Base-by-base conservation (phyloP, 306 rosid species). In the Macrotyloma uniflorum region DNA sequence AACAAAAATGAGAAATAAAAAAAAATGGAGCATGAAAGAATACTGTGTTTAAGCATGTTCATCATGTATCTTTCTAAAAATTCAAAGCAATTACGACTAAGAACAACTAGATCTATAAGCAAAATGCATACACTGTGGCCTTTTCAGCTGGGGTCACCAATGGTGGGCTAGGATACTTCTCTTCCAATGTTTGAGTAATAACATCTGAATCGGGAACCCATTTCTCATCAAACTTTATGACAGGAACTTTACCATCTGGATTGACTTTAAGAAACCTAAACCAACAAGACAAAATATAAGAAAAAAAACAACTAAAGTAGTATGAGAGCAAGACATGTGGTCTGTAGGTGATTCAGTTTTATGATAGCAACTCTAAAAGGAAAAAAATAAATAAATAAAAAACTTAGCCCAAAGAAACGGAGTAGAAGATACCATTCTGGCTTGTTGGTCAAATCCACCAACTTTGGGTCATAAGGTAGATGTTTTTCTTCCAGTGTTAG, bases 181-280 rank as follows among this genome's bases (percentile, higher is more conserved):
- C 91, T 85, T 93, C 99, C 76, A 95, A 72, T 50, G 84, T 64
- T 81, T 93, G 91, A 7, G 96, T 78, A 64, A 95, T 93, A 64
- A 89, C 75, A 90, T 95, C 98, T 22, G 99, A 95, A 86, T 95
- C 99, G 10, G 97, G 67, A 70, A 92, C 63, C 99, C 99, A 95
- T 83, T 93, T 87, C 79, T 91, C 98, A 82, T 89, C 89, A 9
- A 95, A 70, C 61, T 89, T 89, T 62, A 91, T 61, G 49, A 88
- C 93, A 38, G 98, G 99, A 85, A 95, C 99, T 84, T 85, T 95
- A 50, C 99, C 97, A 43, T 86, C 90, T 4, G 93, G 43, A 76
- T 83, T 92, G 73, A 93, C 86, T 75, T 86, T 82, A 69, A 92
- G 87, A 77, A 95, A 91, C 99, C 98, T 95, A 74, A 66, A 75